Conservation (phyloP, 2,329 filamentous ascomycete genomes). For the Parasarocladium wereldwijsianum region DNA sequence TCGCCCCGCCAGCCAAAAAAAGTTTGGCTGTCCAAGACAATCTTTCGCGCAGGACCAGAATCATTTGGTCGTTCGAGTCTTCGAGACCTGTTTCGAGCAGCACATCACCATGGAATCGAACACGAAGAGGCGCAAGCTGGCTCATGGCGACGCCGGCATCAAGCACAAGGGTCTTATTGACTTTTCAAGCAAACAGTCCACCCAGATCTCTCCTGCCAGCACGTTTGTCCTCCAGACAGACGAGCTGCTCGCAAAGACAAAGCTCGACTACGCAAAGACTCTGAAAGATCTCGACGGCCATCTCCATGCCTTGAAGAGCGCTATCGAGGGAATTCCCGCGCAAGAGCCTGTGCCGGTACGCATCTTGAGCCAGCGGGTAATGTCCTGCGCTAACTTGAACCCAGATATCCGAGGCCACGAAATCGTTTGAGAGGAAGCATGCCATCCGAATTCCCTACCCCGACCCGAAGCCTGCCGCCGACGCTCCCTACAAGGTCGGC, state of each 20-base stretch:
- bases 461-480: slow-evolving; percentile 58
- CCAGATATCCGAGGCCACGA: slow-evolving; percentile 53
- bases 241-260: slow-evolving; percentile 40
- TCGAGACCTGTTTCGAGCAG: not conserved
- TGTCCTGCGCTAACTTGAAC: slow-evolving; percentile 5
- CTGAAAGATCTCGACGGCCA: slow-evolving; percentile 33
- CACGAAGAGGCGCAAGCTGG: slow-evolving; percentile 34
- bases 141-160: slow-evolving; percentile 20
- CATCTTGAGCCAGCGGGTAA: slow-evolving; percentile 3
- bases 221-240: slow-evolving; percentile 45
- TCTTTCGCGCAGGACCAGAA: not conserved
- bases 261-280: slow-evolving; percentile 33
- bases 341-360: slow-evolving; percentile 37
- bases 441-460: slow-evolving; percentile 72
- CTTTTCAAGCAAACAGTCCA: slow-evolving; percentile 23
- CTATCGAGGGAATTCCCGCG: slow-evolving; percentile 33
- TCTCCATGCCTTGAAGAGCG: slow-evolving; percentile 35
- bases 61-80: not conserved
- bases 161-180: slow-evolving; percentile 22
- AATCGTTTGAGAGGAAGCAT: slow-evolving; percentile 51
- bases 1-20: slow-evolving; percentile 5
- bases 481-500: slow-evolving; percentile 68
- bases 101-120: slow-evolving; percentile 25
- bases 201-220: slow-evolving; percentile 30
- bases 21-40: no score